Conservation (phyloP, 2,329 filamentous ascomycete genomes). For the Rhinocladiella mackenziei region DNA sequence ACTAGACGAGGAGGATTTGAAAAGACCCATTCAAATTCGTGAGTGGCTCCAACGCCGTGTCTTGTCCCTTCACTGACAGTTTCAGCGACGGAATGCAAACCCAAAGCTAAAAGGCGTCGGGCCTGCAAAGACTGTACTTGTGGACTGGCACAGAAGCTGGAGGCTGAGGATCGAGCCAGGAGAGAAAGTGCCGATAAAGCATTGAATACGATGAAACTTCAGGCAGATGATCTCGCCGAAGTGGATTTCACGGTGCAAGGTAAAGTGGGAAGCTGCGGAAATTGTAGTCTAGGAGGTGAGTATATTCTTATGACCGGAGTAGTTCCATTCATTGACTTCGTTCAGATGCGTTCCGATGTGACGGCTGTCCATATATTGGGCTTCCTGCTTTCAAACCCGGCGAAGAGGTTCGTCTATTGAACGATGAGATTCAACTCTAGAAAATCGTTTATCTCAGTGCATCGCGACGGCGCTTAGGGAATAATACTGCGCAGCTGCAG, state of each 20-base stretch:
- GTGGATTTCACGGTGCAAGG: conserved; percentile 97
- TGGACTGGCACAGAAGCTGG: conserved; percentile 78
- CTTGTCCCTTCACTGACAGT: conserved; percentile 24
- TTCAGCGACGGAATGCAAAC: conserved; percentile 76
- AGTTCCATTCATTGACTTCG: conserved; percentile 1
- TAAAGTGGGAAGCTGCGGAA: conserved; percentile 91
- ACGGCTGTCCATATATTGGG: conserved; percentile 77
- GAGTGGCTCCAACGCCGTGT: conserved; percentile 10
- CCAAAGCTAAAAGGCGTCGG: conserved; percentile 80
- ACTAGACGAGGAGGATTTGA: conserved; percentile 78
- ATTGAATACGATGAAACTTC: conserved; percentile 58
- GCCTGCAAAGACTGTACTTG: conserved; percentile 99
- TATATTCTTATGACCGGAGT: too few species aligned
- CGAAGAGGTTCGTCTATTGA: conserved; percentile 83
- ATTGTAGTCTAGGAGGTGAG: conserved; percentile 71
- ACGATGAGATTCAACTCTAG: conserved; percentile 73
- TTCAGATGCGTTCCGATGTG: conserved; percentile 46
- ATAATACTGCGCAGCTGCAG: too few species aligned
- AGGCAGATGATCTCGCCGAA: conserved; percentile 74
- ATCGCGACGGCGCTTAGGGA: conserved; percentile 22
- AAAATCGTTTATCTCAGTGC: conserved; percentile 1
- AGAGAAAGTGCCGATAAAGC: conserved; percentile 61
- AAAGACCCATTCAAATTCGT: conserved; percentile 58
- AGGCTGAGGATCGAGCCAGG: conserved; percentile 74
- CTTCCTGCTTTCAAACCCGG: conserved; percentile 95